Percentiles rank a stretch among this genome's conserved stretches.
Conservation (phyloP, 208 protist species). For the Leishmania major region DNA sequence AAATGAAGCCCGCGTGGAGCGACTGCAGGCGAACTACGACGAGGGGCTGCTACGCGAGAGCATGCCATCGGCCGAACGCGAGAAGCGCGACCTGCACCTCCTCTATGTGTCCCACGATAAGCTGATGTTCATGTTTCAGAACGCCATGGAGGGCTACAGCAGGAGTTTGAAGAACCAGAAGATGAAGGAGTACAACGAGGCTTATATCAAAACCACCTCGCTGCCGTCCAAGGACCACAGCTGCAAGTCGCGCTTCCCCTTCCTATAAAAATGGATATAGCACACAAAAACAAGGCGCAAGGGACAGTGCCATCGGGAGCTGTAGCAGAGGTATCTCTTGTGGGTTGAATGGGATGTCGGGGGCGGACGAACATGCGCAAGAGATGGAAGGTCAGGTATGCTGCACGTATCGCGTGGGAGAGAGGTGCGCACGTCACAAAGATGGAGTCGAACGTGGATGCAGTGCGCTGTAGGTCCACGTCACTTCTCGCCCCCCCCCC, state of each 20-base stretch:
- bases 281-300: not conserved
- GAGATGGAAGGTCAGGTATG: not conserved
- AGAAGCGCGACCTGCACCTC: slow-evolving; percentile 52
- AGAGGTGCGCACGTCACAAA: not conserved
- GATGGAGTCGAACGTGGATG: not conserved
- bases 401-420: not conserved
- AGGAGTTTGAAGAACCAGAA: slow-evolving; percentile 61
- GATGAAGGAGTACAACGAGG: slow-evolving; percentile 57
- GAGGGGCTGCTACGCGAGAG: slow-evolving; percentile 68
- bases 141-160: slow-evolving; percentile 71
- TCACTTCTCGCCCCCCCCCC: not conserved
- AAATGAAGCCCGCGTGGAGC: slow-evolving; percentile 54
- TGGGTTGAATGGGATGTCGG: not conserved
- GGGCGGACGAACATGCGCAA: not conserved
- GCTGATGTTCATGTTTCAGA: slow-evolving; percentile 79
- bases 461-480: not conserved
- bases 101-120: slow-evolving; percentile 60
- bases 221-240: slow-evolving; percentile 15
- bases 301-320: not conserved
- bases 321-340: not conserved
- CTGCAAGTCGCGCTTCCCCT: slow-evolving; percentile 34
- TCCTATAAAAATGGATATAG: slow-evolving; percentile 24
- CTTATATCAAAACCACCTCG: slow-evolving; percentile 24
- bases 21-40: slow-evolving; percentile 83
- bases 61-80: slow-evolving; percentile 48